A percentile compares a stretch with the other conserved stretches of the same genome.
phyloP scores from a whole-genome alignment of 345 rosid genomes.

The Ceriops tagal region DNA sequence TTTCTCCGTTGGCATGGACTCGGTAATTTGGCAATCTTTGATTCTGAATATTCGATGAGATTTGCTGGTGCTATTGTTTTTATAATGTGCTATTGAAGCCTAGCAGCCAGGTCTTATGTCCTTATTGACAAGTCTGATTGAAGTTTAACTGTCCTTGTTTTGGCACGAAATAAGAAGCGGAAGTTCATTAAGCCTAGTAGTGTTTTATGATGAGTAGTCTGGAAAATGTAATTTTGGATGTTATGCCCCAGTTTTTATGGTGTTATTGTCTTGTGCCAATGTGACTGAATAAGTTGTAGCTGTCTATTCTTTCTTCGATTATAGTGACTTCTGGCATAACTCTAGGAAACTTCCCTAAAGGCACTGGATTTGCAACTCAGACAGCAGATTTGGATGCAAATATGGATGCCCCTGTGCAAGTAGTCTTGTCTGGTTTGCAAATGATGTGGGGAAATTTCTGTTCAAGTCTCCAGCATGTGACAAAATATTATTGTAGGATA shows the following conservation, averaged over 20 bases:
- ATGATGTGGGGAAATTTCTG: slow-evolving; percentile 15
- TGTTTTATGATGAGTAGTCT: neutral
- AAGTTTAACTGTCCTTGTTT: neutral
- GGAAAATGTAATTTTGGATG: slow-evolving; percentile 1
- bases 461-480: neutral
- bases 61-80: neutral
- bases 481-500: neutral
- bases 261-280: neutral
- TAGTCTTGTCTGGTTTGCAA: neutral
- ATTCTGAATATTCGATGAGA: slow-evolving; percentile 9
- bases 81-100: neutral
- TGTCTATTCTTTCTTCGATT: neutral
- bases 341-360: too few species aligned
- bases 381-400: neutral
- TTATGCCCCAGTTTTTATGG: neutral
- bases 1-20: slow-evolving; percentile 77
- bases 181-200: neutral
- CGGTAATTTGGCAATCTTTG: slow-evolving; percentile 41
- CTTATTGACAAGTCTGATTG: neutral
- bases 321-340: neutral
- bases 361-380: neutral
- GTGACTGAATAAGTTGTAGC: neutral
- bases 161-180: too few species aligned
- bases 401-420: neutral
- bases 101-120: neutral